Evolutionary conservation across 1,139 yeast species (phyloP).

Genomic region (Taphrina communis): DNA sequence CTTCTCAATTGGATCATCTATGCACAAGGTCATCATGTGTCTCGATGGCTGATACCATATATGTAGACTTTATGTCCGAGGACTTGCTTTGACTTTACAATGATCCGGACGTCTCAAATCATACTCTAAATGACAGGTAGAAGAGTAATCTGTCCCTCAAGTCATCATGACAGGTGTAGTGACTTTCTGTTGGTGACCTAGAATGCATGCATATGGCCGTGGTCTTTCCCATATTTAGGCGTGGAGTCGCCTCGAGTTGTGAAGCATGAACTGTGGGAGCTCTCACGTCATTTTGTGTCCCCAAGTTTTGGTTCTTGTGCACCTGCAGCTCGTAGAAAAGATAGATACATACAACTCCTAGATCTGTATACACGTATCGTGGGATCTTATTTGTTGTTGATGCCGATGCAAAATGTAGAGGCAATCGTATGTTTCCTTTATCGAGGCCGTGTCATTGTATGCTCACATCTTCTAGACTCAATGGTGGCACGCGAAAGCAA

Average conservation of each 20-base stretch:
- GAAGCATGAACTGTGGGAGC: slow-evolving; percentile 1
- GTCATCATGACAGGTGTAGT: too few species aligned
- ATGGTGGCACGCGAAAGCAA: slow-evolving; percentile 37
- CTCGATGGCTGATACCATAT: slow-evolving; percentile 17
- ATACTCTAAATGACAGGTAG: too few species aligned
- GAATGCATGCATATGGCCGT: too few species aligned
- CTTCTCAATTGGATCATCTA: slow-evolving; percentile 18
- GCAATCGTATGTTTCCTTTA: slow-evolving; percentile 4
- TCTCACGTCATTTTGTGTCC: slow-evolving; percentile 12
- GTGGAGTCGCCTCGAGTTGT: not conserved
- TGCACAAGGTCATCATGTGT: slow-evolving; percentile 11
- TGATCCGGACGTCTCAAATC: too few species aligned
- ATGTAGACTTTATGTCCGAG: not conserved
- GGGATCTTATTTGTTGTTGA: slow-evolving; percentile 4
- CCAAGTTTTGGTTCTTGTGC: slow-evolving; percentile 1
- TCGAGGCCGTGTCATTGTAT: not conserved
- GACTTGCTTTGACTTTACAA: too few species aligned
- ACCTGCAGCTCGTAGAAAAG: not conserved
- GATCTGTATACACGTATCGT: not conserved
- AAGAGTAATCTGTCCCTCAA: too few species aligned
- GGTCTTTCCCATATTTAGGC: too few species aligned
- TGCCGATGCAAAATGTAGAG: slow-evolving; percentile 36
- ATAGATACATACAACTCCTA: not conserved
- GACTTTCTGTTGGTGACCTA: too few species aligned
- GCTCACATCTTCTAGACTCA: slow-evolving; percentile 13